Percentiles rank a stretch among this genome's conserved stretches.
These are phyloP conservation scores for Clitopilus hobsonii DNA, from an alignment of 768 basidiomycete genomes.

Conservation along the genomic window DNA sequence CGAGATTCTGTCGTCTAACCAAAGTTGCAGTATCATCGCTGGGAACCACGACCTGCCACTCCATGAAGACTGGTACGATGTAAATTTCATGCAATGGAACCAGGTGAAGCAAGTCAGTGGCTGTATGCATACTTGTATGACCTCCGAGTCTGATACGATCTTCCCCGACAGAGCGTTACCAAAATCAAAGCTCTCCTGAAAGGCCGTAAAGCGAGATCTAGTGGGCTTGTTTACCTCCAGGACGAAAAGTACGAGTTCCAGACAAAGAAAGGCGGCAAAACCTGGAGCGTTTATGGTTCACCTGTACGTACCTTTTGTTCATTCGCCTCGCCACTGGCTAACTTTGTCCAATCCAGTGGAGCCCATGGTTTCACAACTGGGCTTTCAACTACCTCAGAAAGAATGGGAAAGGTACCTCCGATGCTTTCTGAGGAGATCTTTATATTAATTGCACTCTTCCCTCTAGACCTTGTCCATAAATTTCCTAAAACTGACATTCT, in stretches of 20 bases:
- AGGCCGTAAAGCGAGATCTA: slow-evolving; percentile 24
- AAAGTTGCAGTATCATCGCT: slow-evolving; percentile 47
- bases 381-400: slow-evolving; percentile 46
- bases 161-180: neutral
- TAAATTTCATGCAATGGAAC: slow-evolving; percentile 17
- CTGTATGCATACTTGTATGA: neutral
- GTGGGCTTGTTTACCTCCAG: slow-evolving; percentile 56
- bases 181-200: slow-evolving; percentile 27
- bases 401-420: slow-evolving; percentile 32
- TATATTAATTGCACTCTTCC: too few relatives aligned
- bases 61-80: slow-evolving; percentile 36
- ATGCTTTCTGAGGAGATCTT: too few relatives aligned
- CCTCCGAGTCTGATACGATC: neutral
- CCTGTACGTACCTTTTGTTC: slow-evolving; percentile 40
- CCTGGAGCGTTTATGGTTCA: slow-evolving; percentile 65
- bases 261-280: slow-evolving; percentile 29
- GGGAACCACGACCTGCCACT: slow-evolving; percentile 66
- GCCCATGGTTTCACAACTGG: slow-evolving; percentile 42
- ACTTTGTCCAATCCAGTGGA: slow-evolving; percentile 31
- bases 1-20: neutral
- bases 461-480: slow-evolving; percentile 7
- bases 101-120: slow-evolving; percentile 24
- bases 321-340: neutral
- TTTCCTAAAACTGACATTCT: slow-evolving; percentile 28
- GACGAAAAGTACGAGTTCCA: slow-evolving; percentile 39